phyloP scores from a whole-genome alignment of 2,329 filamentous ascomycete species.

The Colletotrichum gigasporum region DNA sequence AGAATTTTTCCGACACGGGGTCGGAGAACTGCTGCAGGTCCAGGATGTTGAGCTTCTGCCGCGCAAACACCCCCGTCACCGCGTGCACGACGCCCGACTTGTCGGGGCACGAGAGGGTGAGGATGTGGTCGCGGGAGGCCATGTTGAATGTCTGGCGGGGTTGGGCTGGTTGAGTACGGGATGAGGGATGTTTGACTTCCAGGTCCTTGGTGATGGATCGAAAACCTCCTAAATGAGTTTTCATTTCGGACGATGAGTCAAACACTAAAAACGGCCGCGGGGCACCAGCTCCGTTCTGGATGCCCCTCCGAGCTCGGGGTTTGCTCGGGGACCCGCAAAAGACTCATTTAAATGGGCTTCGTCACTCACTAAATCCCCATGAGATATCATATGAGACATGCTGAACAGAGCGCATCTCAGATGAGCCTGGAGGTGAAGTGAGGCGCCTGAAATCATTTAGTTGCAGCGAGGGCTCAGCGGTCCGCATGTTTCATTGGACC shows the following conservation, averaged over 20 bases:
- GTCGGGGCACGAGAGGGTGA: conserved; percentile 86
- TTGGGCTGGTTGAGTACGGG: background rate
- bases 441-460: too few relatives aligned
- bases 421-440: too few relatives aligned
- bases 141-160: conserved; percentile 23
- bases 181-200: background rate
- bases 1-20: conserved; percentile 78
- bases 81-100: conserved; percentile 87
- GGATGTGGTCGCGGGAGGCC: conserved; percentile 60
- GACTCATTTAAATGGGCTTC: background rate
- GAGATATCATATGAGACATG: background rate
- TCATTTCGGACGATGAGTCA: conserved; percentile 24
- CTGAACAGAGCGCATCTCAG: too few relatives aligned
- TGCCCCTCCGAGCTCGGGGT: conserved; percentile 26
- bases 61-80: conserved; percentile 80
- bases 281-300: conserved; percentile 10
- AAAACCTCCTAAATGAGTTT: conserved; percentile 4
- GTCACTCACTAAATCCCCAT: background rate
- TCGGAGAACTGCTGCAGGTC: conserved; percentile 89
- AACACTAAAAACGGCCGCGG: conserved; percentile 29
- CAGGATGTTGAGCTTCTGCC: conserved; percentile 80
- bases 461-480: too few relatives aligned
- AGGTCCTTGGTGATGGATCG: background rate
- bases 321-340: conserved; percentile 31
- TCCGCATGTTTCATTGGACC: too few relatives aligned